Percentiles rank a stretch among this genome's conserved stretches.
Conservation (phyloP, 257 asterid species). For the Gentiana dahurica region DNA sequence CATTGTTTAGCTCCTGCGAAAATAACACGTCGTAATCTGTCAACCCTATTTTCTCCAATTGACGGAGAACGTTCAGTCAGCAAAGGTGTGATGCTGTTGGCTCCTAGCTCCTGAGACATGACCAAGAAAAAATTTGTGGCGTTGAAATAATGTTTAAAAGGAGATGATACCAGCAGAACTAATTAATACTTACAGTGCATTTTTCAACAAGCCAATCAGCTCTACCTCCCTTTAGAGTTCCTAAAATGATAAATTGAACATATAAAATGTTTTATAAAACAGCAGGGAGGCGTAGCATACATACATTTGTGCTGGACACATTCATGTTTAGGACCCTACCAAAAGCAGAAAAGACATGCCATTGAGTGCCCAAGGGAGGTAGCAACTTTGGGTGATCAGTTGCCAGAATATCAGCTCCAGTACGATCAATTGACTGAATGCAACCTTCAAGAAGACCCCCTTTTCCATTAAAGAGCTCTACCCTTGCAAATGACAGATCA, state of each 20-base stretch:
- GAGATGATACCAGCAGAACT: constrained; percentile 11
- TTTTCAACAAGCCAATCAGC: constrained; percentile 99
- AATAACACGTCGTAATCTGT: constrained; percentile 77
- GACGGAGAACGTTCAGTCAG: constrained; percentile 70
- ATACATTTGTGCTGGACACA: neutral
- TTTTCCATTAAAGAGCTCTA: constrained; percentile 92
- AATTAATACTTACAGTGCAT: constrained; percentile 70
- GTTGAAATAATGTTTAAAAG: neutral
- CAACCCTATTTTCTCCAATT: constrained; percentile 67
- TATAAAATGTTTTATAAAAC: neutral
- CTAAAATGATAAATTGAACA: constrained; percentile 24
- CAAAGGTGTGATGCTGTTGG: constrained; percentile 79
- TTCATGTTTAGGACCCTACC: constrained; percentile 31
- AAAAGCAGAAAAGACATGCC: constrained; percentile 92
- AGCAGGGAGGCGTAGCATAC: constrained; percentile 1
- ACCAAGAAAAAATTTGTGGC: constrained; percentile 2
- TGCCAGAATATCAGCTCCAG: constrained; percentile 65
- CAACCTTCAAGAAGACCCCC: constrained; percentile 82
- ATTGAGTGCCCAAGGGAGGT: constrained; percentile 44
- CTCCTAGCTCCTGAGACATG: constrained; percentile 78
- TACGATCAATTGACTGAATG: constrained; percentile 57
- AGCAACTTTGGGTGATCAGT: constrained; percentile 44
- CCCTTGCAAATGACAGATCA: constrained; percentile 41
- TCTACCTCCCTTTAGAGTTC: constrained; percentile 94
- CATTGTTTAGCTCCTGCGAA: constrained; percentile 90